phyloP scores from a whole-genome alignment of 1,139 yeast species.

The Hyphopichia fennica region DNA sequence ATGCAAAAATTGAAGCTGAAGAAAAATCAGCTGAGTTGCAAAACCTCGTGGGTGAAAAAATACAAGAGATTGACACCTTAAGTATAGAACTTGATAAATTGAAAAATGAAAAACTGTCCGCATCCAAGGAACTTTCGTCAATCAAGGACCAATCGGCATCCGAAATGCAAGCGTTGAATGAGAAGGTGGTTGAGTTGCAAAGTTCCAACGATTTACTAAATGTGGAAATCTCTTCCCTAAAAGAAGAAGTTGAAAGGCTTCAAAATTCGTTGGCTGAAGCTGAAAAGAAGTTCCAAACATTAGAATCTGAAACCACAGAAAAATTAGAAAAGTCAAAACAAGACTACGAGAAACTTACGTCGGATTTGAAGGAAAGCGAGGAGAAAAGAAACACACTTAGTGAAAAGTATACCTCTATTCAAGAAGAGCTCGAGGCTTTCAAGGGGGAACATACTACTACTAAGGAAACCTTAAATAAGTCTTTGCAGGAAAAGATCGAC shows the following conservation, averaged over 20 bases:
- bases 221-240: background rate
- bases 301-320: background rate
- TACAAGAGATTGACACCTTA: constrained; percentile 4
- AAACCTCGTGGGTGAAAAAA: constrained; percentile 3
- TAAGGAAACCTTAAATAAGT: background rate
- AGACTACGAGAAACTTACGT: background rate
- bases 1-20: constrained; percentile 18
- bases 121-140: constrained; percentile 7
- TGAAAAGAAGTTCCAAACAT: background rate
- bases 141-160: constrained; percentile 8
- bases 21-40: constrained; percentile 9
- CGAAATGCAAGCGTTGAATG: background rate
- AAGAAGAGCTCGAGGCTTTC: background rate
- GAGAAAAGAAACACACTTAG: background rate
- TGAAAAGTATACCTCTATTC: background rate
- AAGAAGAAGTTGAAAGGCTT: background rate
- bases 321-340: background rate
- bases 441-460: background rate
- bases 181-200: background rate
- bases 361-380: background rate
- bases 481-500: background rate
- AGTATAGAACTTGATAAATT: constrained; percentile 7
- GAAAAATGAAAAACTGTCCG: constrained; percentile 9
- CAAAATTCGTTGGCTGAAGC: background rate
- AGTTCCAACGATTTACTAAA: background rate